A percentile compares a stretch with the other conserved stretches of the same genome.
Conservation (phyloP, 257 asterid genomes). For the Anisodus acutangulus region DNA sequence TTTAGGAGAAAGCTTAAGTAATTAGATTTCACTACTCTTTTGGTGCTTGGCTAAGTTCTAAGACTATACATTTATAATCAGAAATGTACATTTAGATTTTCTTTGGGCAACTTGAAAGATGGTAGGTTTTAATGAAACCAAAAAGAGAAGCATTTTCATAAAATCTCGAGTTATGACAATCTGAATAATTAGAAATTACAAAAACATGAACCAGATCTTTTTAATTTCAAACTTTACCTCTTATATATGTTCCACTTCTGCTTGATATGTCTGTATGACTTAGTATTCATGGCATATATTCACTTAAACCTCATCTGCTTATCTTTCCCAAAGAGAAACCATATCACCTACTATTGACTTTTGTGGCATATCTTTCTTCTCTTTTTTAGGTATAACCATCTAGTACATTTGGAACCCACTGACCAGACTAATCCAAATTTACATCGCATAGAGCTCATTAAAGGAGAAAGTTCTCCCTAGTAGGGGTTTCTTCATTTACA, state of each 20-base stretch:
- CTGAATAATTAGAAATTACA: not conserved
- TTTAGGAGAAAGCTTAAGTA: not conserved
- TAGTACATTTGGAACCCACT: not conserved
- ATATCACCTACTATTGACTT: not conserved
- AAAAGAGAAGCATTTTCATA: not conserved
- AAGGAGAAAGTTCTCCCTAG: not conserved
- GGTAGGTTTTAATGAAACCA: not conserved
- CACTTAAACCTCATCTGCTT: not conserved
- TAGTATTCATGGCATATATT: not conserved
- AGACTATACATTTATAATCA: not conserved
- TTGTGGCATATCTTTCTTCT: not conserved
- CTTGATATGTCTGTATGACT: too few relatives aligned
- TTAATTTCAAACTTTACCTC: not conserved
- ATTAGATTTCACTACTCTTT: not conserved
- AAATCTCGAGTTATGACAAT: not conserved
- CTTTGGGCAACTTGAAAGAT: not conserved
- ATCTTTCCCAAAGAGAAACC: not conserved
- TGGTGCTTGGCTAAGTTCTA: slow-evolving; percentile 20
- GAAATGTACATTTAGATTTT: not conserved
- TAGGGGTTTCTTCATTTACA: not conserved
- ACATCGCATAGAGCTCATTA: not conserved
- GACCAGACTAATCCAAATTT: not conserved
- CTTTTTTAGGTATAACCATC: not conserved
- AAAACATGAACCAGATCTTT: not conserved
- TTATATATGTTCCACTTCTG: too few relatives aligned